phyloP scores from a whole-genome alignment of 257 asterid genomes.

The Solanum corneliomulleri region DNA sequence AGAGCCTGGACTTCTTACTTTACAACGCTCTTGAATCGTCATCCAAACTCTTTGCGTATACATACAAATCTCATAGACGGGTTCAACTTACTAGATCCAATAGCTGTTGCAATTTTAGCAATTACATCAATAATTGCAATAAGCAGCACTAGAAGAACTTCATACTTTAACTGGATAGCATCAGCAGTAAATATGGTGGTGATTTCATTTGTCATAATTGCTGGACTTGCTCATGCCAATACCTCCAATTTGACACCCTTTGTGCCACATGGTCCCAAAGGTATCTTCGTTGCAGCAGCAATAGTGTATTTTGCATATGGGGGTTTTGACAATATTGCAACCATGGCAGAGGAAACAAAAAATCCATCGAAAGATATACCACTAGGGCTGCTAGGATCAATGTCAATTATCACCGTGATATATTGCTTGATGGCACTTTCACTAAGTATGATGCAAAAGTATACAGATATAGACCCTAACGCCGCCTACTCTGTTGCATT shows the following conservation, averaged over 20 bases:
- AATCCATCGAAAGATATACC: constrained; percentile 46
- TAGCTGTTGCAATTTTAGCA: constrained; percentile 31
- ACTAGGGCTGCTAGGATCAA: constrained; percentile 44
- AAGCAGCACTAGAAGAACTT: constrained; percentile 35
- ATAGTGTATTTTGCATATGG: constrained; percentile 47
- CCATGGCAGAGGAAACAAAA: constrained; percentile 54
- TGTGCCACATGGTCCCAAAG: constrained; percentile 34
- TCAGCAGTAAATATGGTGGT: constrained; percentile 37
- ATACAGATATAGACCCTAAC: constrained; percentile 30
- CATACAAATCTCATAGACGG: constrained; percentile 26
- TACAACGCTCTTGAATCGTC: constrained; percentile 38
- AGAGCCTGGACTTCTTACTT: constrained; percentile 62
- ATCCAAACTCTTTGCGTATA: constrained; percentile 33
- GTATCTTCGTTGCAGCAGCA: constrained; percentile 52
- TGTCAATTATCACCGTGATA: constrained; percentile 54
- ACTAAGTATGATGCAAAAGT: constrained; percentile 43
- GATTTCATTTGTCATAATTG: constrained; percentile 37
- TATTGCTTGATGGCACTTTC: constrained; percentile 57
- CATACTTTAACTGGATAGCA: constrained; percentile 51
- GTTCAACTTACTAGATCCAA: constrained; percentile 36
- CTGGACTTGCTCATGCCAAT: constrained; percentile 42
- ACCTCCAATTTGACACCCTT: constrained; percentile 37
- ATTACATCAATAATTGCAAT: constrained; percentile 29
- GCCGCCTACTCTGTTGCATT: constrained; percentile 51
- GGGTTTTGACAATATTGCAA: constrained; percentile 46